phyloP scores from a whole-genome alignment of 352 stramenopile species.

The Globisporangium ultimum region DNA sequence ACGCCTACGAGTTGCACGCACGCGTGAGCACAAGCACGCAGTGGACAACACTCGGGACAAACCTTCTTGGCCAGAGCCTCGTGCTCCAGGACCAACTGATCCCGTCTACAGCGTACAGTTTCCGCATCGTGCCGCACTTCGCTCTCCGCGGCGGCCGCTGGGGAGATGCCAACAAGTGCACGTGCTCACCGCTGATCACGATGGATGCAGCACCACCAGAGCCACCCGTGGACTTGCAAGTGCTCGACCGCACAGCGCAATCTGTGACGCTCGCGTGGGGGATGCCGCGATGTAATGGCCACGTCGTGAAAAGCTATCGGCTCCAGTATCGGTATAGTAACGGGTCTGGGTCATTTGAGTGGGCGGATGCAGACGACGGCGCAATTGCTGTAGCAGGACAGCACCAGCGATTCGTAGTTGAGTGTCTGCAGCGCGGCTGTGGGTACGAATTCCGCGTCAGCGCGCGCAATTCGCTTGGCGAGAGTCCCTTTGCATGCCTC shows the following conservation, averaged over 20 bases:
- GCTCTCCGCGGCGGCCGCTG: slow-evolving; percentile 15
- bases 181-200: slow-evolving; percentile 24
- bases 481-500: slow-evolving; percentile 9
- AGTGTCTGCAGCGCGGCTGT: slow-evolving; percentile 5
- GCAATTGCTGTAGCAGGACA: slow-evolving; percentile 13
- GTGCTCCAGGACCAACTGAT: slow-evolving; percentile 21
- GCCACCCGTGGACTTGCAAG: slow-evolving; percentile 21
- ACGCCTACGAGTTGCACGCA: slow-evolving; percentile 43
- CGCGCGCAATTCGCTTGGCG: slow-evolving; percentile 20
- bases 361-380: not conserved
- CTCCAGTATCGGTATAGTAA: slow-evolving; percentile 13
- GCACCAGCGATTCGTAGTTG: slow-evolving; percentile 7
- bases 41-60: slow-evolving; percentile 25
- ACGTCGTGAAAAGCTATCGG: slow-evolving; percentile 22
- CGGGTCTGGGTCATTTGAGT: not conserved
- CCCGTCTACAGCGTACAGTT: slow-evolving; percentile 43
- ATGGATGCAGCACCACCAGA: slow-evolving; percentile 35
- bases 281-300: slow-evolving; percentile 49
- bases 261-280: slow-evolving; percentile 38
- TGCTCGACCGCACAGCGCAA: slow-evolving; percentile 33
- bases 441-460: slow-evolving; percentile 20
- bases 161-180: slow-evolving; percentile 28
- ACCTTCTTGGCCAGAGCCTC: slow-evolving; percentile 22
- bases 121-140: slow-evolving; percentile 52
- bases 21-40: slow-evolving; percentile 29